Base-by-base conservation (phyloP, 2,329 filamentous ascomycete genomes). In the Xylaria digitata region DNA sequence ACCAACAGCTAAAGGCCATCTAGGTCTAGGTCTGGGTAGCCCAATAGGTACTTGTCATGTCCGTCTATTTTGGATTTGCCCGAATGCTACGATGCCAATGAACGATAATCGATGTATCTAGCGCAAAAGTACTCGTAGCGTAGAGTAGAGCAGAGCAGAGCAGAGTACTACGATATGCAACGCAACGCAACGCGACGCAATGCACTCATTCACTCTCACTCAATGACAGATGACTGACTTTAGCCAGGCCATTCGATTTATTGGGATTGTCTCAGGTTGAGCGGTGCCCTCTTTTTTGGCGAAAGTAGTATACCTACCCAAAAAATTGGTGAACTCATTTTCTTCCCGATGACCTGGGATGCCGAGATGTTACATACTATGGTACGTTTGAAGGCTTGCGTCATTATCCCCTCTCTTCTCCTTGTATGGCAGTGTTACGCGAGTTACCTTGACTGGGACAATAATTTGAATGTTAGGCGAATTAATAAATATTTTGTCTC, bases 291-390 rank as follows among this genome's bases (percentile, higher is more conserved):
- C 26, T 26, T 26, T 46, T 15, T 37, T 42, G 30, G 42, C 11
- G 21, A 49, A 52, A 17, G 34, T 17, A 19, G 8, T 8, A 21
- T 43, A n/a, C 54, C 26, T 26, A 61, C 6, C 63, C 26, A n/a
- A 26, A 26, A 26, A 26, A 26, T 26, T 26, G 26, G 26, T 48
- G 61, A 26, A 49, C 21, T 37, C 17, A 17, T 26, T 26, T 26
- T 37, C 37, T 50, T 61, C 48, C 65, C 65, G 53, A 65, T 66
- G 58, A 66, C 66, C 66, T 62, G 66, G 63, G 66, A 62, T 60
- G 45, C 43, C 55, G 46, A 34, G 53, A 57, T 59, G 48, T 17
- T 34, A 49, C 60, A 43, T 40, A 53, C 37, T 11, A 45, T 55
- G 55, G 26, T 26, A 26, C 5, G 26, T 26, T 26, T 26, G 26